Conservation (phyloP, 225 moss, liverwort and hornwort genomes). For the Bryum argenteum region DNA sequence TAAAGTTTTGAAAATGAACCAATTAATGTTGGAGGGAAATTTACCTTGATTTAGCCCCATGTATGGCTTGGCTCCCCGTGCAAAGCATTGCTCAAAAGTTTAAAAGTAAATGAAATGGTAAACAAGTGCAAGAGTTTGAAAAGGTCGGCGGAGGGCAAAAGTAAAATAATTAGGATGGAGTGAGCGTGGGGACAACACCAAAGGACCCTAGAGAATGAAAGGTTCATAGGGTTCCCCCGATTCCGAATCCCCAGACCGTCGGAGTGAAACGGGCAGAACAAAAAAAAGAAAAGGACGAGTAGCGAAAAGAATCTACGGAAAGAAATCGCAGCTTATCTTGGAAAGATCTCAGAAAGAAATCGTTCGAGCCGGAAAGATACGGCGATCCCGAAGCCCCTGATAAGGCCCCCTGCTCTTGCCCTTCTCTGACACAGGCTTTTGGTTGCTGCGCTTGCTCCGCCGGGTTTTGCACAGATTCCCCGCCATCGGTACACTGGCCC, state of each 20-base stretch:
- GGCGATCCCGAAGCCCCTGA: neutral
- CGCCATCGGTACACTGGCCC: constrained; percentile 14
- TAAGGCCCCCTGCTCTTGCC: neutral
- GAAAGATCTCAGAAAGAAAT: constrained; percentile 24
- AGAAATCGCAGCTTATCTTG: neutral
- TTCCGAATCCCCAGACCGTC: neutral
- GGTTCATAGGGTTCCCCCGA: neutral
- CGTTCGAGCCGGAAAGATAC: constrained; percentile 22
- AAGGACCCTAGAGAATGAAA: no score
- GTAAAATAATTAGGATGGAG: no score
- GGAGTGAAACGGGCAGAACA: neutral
- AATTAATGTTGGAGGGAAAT: no score
- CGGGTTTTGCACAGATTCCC: constrained; percentile 32
- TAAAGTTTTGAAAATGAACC: no score
- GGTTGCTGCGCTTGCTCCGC: constrained; percentile 14
- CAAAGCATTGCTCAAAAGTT: no score
- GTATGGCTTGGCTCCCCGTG: no score
- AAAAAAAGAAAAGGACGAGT: neutral
- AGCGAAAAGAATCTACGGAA: constrained; percentile 9
- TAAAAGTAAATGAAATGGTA: no score
- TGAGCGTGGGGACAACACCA: no score
- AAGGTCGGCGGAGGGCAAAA: no score
- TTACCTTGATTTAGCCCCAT: no score
- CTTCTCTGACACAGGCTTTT: neutral
- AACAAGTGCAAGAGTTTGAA: no score